A percentile compares a stretch with the other conserved stretches of the same genome.
Conservation (phyloP, 352 stramenopile genomes). For the Pythium pyrilobum region DNA sequence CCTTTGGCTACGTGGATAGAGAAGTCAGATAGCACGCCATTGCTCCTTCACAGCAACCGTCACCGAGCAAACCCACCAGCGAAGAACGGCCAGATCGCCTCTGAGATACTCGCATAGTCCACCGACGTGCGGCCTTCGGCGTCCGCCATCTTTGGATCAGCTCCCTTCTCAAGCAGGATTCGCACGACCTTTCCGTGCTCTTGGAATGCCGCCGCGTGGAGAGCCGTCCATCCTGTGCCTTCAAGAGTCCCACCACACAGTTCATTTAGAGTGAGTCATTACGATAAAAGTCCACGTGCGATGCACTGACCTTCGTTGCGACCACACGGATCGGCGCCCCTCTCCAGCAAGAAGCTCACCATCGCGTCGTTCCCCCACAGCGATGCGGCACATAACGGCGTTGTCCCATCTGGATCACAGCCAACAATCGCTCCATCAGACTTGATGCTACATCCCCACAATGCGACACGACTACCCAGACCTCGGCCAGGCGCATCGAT, state of each 20-base stretch:
- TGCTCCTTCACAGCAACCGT: too few relatives aligned
- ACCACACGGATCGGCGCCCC: conserved; percentile 21
- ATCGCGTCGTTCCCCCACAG: conserved; percentile 34
- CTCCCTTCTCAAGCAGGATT: conserved; percentile 25
- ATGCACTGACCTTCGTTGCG: conserved; percentile 27
- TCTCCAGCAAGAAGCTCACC: conserved; percentile 27
- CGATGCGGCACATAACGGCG: conserved; percentile 27
- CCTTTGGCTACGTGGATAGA: conserved; percentile 19
- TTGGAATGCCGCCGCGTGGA: conserved; percentile 36
- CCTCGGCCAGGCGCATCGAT: conserved; percentile 29
- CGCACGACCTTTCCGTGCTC: conserved; percentile 37
- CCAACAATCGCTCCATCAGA: neutral
- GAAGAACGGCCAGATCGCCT: conserved; percentile 39
- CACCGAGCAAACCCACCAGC: too few relatives aligned
- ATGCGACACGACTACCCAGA: neutral
- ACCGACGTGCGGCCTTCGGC: conserved; percentile 23
- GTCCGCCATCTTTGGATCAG: conserved; percentile 25
- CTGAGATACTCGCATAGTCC: conserved; percentile 37
- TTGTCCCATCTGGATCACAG: conserved; percentile 23
- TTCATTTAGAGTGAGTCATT: too few relatives aligned
- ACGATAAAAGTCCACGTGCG: too few relatives aligned
- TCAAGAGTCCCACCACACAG: neutral
- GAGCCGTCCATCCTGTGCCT: conserved; percentile 32
- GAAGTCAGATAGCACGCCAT: neutral
- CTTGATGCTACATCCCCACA: neutral